phyloP scores from a whole-genome alignment of 2,329 filamentous ascomycete species.

The Hortaea sp. region DNA sequence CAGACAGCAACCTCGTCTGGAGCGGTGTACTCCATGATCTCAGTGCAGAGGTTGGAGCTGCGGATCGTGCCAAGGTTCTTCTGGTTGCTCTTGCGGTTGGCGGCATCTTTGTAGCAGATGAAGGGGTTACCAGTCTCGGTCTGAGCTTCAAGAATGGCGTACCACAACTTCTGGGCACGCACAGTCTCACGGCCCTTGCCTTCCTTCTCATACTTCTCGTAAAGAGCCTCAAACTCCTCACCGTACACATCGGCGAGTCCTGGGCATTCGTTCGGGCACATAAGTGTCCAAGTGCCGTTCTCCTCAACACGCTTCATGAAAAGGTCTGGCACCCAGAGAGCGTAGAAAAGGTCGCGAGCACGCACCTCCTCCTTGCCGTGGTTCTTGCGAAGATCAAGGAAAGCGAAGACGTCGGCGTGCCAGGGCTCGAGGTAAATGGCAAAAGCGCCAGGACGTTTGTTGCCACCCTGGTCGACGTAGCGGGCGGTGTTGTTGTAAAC shows the following conservation, averaged over 20 bases:
- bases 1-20: slow-evolving; percentile 98
- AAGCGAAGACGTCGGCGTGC: slow-evolving; percentile 96
- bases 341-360: slow-evolving; percentile 93
- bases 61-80: slow-evolving; percentile 98
- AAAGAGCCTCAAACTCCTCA: slow-evolving; percentile 91
- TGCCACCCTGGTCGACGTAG: slow-evolving; percentile 97
- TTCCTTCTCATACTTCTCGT: slow-evolving; percentile 79
- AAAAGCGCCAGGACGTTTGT: slow-evolving; percentile 97
- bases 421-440: slow-evolving; percentile 98
- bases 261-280: slow-evolving; percentile 95
- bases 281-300: slow-evolving; percentile 93
- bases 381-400: slow-evolving; percentile 96
- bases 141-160: slow-evolving; percentile 94
- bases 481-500: slow-evolving; percentile 99
- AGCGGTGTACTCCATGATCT: slow-evolving; percentile 95
- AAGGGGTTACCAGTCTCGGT: slow-evolving; percentile 98
- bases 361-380: slow-evolving; percentile 98
- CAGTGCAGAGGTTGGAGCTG: slow-evolving; percentile 97
- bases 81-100: slow-evolving; percentile 99
- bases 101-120: slow-evolving; percentile 98
- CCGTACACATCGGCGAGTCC: slow-evolving; percentile 94
- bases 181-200: slow-evolving; percentile 82
- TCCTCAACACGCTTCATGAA: slow-evolving; percentile 99
- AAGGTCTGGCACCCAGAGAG: slow-evolving; percentile 94
- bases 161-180: slow-evolving; percentile 99